Percentiles rank a stretch among this genome's conserved stretches.
phyloP scores from a whole-genome alignment of 1,284 basidiomycete genomes.

The Moesziomyces sp. region DNA sequence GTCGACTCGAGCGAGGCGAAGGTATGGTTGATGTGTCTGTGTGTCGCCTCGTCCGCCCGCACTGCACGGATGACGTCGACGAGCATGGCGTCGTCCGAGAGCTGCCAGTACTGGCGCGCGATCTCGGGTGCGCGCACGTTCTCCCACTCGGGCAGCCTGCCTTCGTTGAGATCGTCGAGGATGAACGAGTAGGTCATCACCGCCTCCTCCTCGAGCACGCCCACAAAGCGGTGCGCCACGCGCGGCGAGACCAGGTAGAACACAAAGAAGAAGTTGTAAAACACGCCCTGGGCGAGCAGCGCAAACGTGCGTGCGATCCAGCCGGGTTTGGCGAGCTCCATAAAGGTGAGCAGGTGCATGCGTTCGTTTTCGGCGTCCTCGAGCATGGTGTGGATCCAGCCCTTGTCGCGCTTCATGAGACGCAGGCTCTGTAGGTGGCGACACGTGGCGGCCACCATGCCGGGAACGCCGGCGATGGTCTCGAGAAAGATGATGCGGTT shows the following conservation, averaged over 20 bases:
- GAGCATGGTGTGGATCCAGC: conserved; percentile 59
- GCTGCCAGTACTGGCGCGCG: conserved; percentile 88
- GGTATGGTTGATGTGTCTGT: conserved; percentile 59
- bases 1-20: conserved; percentile 45
- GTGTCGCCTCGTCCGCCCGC: conserved; percentile 81
- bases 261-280: conserved; percentile 71
- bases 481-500: conserved; percentile 58
- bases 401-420: conserved; percentile 54
- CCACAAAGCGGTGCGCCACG: conserved; percentile 92
- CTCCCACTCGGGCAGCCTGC: conserved; percentile 85
- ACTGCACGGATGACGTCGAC: conserved; percentile 90
- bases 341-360: conserved; percentile 55
- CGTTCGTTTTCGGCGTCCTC: conserved; percentile 63
- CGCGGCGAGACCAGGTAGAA: conserved; percentile 82
- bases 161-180: conserved; percentile 85
- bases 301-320: conserved; percentile 33
- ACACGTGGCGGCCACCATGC: conserved; percentile 89
- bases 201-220: conserved; percentile 93
- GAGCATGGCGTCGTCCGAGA: conserved; percentile 77
- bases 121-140: conserved; percentile 80
- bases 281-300: conserved; percentile 74
- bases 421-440: conserved; percentile 73
- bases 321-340: conserved; percentile 43
- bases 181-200: conserved; percentile 77
- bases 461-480: conserved; percentile 83